phyloP scores from a whole-genome alignment of 2,329 filamentous ascomycete genomes.

The Penicillium sp. region DNA sequence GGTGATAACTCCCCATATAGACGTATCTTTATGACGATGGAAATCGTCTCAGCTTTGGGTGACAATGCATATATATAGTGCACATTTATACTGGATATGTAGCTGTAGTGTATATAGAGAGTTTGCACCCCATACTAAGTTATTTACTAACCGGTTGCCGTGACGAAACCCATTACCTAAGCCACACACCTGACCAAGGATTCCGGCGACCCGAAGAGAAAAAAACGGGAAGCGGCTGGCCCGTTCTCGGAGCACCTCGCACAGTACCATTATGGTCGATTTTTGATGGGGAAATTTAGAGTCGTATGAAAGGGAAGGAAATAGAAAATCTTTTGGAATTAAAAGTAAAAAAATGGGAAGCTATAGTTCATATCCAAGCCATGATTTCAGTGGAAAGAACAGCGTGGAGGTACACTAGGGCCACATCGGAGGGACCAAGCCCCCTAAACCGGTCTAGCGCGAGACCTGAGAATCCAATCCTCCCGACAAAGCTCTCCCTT shows the following conservation, averaged over 20 bases:
- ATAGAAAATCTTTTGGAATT: neutral
- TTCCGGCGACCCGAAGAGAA: conserved; percentile 40
- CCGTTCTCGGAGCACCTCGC: conserved; percentile 18
- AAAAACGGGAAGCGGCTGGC: conserved; percentile 31
- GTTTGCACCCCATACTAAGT: neutral
- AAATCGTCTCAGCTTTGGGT: neutral
- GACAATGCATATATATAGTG: neutral
- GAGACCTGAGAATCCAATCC: conserved; percentile 41
- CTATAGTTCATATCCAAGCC: neutral
- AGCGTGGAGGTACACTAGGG: conserved; percentile 35
- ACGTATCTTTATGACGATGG: neutral
- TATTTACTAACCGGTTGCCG: conserved; percentile 28
- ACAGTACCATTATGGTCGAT: neutral
- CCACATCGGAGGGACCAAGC: conserved; percentile 40
- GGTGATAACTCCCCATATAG: neutral
- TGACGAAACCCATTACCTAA: conserved; percentile 39
- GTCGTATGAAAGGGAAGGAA: conserved; percentile 9
- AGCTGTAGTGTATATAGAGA: neutral
- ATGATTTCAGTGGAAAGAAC: conserved; percentile 6
- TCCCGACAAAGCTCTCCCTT: conserved; percentile 44
- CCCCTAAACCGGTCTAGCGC: conserved; percentile 41
- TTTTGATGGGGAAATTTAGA: conserved; percentile 7
- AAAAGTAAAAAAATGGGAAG: neutral
- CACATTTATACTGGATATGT: neutral
- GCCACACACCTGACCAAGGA: conserved; percentile 28